These are phyloP conservation scores for Westerdykella sp. DNA, from an alignment of 2,329 filamentous ascomycete genomes.

Conservation along the genomic window DNA sequence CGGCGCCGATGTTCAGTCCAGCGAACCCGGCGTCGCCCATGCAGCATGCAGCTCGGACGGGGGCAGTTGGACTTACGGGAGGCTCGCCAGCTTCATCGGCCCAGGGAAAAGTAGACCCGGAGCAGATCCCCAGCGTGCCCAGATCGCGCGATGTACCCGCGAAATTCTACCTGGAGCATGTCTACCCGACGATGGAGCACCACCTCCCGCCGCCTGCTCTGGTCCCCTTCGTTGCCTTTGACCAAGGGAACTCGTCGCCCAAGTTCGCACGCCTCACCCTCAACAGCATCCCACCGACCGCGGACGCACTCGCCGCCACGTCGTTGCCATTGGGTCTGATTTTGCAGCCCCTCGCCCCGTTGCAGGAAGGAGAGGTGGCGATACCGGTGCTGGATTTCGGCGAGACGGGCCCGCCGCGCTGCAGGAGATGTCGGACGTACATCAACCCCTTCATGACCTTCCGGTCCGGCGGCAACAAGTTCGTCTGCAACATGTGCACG, in stretches of 20 bases:
- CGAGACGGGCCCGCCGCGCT: conserved; percentile 80
- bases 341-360: conserved; percentile 76
- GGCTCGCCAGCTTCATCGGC: conserved; percentile 50
- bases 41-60: conserved; percentile 32
- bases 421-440: conserved; percentile 87
- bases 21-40: conserved; percentile 29
- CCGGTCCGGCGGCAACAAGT: conserved; percentile 86
- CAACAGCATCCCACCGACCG: conserved; percentile 82
- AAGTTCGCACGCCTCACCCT: conserved; percentile 87
- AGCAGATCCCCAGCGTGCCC: conserved; percentile 89
- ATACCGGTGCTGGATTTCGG: conserved; percentile 95
- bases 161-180: conserved; percentile 75
- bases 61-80: conserved; percentile 16
- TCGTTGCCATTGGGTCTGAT: conserved; percentile 81
- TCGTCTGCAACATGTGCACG: conserved; percentile 96
- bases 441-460: conserved; percentile 99
- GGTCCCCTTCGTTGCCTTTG: conserved; percentile 84
- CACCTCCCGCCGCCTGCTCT: conserved; percentile 85
- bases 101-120: conserved; percentile 73
- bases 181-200: conserved; percentile 93
- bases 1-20: conserved; percentile 49
- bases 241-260: conserved; percentile 94
- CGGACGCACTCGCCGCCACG: conserved; percentile 73
- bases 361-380: conserved; percentile 76
- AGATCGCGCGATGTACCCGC: conserved; percentile 75